Base-by-base conservation (phyloP, 768 basidiomycete species). In the Paxillus rubicundulus region DNA sequence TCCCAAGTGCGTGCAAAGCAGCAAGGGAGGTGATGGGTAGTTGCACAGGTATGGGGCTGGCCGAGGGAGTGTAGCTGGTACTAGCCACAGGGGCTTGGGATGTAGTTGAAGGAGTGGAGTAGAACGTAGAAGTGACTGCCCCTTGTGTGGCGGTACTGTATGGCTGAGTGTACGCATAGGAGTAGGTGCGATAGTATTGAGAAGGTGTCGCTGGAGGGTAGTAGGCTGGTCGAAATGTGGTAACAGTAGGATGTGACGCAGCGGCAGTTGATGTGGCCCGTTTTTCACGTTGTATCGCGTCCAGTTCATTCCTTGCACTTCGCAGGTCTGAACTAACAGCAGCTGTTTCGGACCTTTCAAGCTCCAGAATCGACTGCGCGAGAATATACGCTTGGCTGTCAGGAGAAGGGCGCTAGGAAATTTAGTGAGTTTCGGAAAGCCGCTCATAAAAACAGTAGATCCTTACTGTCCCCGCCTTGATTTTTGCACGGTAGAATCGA, bases 211-310 rank as follows among this genome's bases (percentile, higher is more conserved):
- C 59, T 54, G 64, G 71, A 41, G 63, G 44, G 55, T 66, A 71
- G 45, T 68, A 71, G 2, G 68, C 65, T 36, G 77, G 72, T 40
- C 81, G 75, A 44, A 75, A 67, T 16, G 75, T 64, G 28, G 69
- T 62, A 16, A 70, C 56, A 9, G 69, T 63, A 10, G 66, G 51
- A 6, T 69, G 64, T n/a, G 72, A 69, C 12, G 69, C 45, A 67
- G 70, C 14, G 16, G 54, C 6, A 34, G 47, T 51, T 5, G 62
- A 64, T 30, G 60, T 42, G n/a, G 75, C 72, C 28, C 85, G 85
- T 65, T 85, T 87, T 70, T 87, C 85, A 54, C 84, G 78, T 58
- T 89, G 84, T 48, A 85, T 64, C 49, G 78, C 79, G 60, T 91
- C 89, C 47, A 84, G 70, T 55, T 89, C 86, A 38, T 78, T 71